Base-by-base conservation (phyloP, 1,139 yeast genomes). In the Schwanniomyces etchellsii region DNA sequence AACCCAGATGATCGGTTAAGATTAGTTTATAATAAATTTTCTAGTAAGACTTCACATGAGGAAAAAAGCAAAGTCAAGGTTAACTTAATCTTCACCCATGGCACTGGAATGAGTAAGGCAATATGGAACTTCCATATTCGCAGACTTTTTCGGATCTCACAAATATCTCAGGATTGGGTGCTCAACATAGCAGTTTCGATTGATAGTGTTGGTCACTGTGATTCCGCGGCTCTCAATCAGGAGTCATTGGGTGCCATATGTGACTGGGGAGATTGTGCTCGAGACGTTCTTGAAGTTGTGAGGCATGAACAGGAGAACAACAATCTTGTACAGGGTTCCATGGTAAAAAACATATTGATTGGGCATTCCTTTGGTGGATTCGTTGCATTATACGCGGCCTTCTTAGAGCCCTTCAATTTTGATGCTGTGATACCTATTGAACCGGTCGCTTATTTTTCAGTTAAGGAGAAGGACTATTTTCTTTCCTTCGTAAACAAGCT, bases 351-450 rank as follows among this genome's bases (percentile, higher is more conserved):
- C 32, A 63, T 81, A n/a, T 48, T 64, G 2, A 49, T 81, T 24
- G 93, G 91, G 10, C 93, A 82, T 50, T 81, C 89, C 0, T 70
- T 77, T 70, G 91, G 91, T 9, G 93, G 86, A 0, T 64, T 64
- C 37, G 68, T 60, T 30, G 64, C 70, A 0, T 40, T 79, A 5
- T 57, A 67, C 43, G 75, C 82, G 1, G 68, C 71, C 1, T 60
- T 61, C 17, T 52, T 64, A 22, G 76, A 69, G 31, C 83, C 86
- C 0, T 45, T 50, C 6, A 48, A 77, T 34, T 70, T 77, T 45
- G 80, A 77, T 39, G 60, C 77, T 6, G 61, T 73, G 5, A 52
- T 82, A 3, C 58, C 74, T 1, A 57, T 81, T 24, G 93, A 83
- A 44, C 81, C 89, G 0, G 88, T 82, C 3, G 54, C 70, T 4